Percentiles rank a stretch among this genome's conserved stretches.
phyloP scores from a whole-genome alignment of 805 yeast species.

The Ogataea pilisensis region DNA sequence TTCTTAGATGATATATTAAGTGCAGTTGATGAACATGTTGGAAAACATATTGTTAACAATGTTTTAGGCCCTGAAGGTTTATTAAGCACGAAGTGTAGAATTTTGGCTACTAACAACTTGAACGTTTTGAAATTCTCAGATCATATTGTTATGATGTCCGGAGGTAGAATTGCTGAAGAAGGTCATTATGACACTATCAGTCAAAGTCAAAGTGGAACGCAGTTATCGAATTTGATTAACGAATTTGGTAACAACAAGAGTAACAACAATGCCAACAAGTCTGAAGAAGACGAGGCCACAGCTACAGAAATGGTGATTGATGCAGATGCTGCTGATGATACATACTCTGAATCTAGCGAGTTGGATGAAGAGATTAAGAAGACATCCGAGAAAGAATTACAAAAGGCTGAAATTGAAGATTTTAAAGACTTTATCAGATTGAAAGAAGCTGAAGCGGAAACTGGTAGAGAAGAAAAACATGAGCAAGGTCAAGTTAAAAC shows the following conservation, averaged over 20 bases:
- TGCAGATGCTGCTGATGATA: constrained; percentile 14
- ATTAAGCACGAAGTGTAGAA: constrained; percentile 64
- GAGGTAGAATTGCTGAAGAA: constrained; percentile 65
- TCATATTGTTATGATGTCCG: constrained; percentile 61
- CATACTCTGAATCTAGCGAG: constrained; percentile 16
- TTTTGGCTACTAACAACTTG: constrained; percentile 84
- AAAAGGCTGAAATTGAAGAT: constrained; percentile 58
- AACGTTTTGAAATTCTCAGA: constrained; percentile 76
- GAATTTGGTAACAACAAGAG: constrained; percentile 56
- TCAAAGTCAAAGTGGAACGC: constrained; percentile 36
- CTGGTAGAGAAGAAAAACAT: constrained; percentile 63
- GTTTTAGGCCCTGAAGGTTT: constrained; percentile 82
- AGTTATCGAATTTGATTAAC: constrained; percentile 48
- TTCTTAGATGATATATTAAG: constrained; percentile 85
- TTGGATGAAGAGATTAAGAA: constrained; percentile 29
- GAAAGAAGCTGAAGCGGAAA: constrained; percentile 37
- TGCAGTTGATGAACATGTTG: constrained; percentile 96
- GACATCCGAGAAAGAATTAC: constrained; percentile 39
- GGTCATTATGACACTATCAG: constrained; percentile 54
- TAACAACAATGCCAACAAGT: constrained; percentile 9
- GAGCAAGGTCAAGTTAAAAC: constrained; percentile 95
- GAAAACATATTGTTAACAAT: constrained; percentile 73
- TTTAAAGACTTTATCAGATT: constrained; percentile 32
- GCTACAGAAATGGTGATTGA: constrained; percentile 14
- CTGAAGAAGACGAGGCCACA: constrained; percentile 7